Evolutionary conservation across 495 filamentous ascomycete genomes (phyloP).

Genomic region (Trichoderma parareesei): DNA sequence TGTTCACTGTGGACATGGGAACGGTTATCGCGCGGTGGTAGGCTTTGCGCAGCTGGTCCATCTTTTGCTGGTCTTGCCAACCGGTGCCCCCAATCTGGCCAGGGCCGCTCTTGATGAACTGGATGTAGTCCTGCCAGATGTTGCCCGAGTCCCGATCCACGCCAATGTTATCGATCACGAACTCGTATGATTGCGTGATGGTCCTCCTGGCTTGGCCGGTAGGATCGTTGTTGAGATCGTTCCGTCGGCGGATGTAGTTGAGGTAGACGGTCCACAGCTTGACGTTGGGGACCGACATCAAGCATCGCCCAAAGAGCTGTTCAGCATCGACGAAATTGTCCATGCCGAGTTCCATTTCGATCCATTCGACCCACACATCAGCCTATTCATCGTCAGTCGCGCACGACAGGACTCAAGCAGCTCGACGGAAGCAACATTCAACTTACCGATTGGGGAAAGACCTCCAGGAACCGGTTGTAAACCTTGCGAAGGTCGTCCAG

Average conservation of each 20-base stretch:
- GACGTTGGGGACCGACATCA: conserved; percentile 67
- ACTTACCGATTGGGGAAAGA: conserved; percentile 89
- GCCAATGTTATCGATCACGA: conserved; percentile 81
- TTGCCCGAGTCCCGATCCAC: conserved; percentile 85
- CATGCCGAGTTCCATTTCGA: conserved; percentile 76
- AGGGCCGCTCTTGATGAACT: conserved; percentile 79
- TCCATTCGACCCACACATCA: conserved; percentile 78
- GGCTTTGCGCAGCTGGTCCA: conserved; percentile 81
- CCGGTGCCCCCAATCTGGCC: conserved; percentile 73
- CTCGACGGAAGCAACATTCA: neutral
- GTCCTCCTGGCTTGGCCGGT: conserved; percentile 63
- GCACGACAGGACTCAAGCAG: neutral
- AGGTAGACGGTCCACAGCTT: conserved; percentile 89
- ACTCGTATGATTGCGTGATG: conserved; percentile 78
- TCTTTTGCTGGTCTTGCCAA: conserved; percentile 97
- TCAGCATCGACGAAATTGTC: conserved; percentile 72
- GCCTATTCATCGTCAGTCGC: conserved; percentile 48
- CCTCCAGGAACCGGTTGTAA: conserved; percentile 76
- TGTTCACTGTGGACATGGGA: conserved; percentile 70
- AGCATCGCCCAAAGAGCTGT: conserved; percentile 66
- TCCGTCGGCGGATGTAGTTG: conserved; percentile 84
- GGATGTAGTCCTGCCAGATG: conserved; percentile 88
- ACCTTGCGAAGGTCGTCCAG: conserved; percentile 69
- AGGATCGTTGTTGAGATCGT: conserved; percentile 72
- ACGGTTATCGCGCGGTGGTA: conserved; percentile 84